A percentile compares a stretch with the other conserved stretches of the same genome.
These are phyloP conservation scores for Astragalus glycyphyllos DNA, from an alignment of 306 rosid genomes.

Conservation along the genomic window DNA sequence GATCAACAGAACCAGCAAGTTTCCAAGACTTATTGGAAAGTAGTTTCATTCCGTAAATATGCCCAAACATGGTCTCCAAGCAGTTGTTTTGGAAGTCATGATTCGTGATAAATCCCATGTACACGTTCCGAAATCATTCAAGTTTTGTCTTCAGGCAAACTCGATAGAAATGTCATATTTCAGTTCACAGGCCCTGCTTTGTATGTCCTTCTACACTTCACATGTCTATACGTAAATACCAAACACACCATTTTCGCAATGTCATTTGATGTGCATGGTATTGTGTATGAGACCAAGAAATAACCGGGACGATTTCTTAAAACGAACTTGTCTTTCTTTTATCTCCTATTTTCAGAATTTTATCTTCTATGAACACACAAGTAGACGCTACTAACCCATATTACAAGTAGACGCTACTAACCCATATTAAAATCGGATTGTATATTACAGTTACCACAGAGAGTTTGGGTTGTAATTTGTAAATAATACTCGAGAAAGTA, in stretches of 20 bases:
- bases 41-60: slow-evolving; percentile 43
- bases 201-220: slow-evolving; percentile 1
- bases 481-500: too few relatives aligned
- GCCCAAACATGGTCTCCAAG: slow-evolving; percentile 40
- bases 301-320: neutral
- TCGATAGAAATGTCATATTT: slow-evolving; percentile 19
- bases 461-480: neutral
- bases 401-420: neutral
- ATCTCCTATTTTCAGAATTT: neutral
- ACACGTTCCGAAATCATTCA: neutral
- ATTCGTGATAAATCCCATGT: slow-evolving; percentile 23
- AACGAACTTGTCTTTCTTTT: neutral
- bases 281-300: neutral
- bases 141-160: neutral
- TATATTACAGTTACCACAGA: neutral
- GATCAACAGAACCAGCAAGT: slow-evolving; percentile 39
- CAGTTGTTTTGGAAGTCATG: slow-evolving; percentile 47
- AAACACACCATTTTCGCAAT: neutral
- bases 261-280: slow-evolving; percentile 17
- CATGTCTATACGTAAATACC: neutral
- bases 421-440: neutral
- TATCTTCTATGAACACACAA: neutral
- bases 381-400: neutral
- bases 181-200: slow-evolving; percentile 20
- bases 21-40: slow-evolving; percentile 34